A percentile compares a stretch with the other conserved stretches of the same genome.
Evolutionary conservation across 257 asterid genomes (phyloP).

Genomic region (Rubia yunnanensis): DNA sequence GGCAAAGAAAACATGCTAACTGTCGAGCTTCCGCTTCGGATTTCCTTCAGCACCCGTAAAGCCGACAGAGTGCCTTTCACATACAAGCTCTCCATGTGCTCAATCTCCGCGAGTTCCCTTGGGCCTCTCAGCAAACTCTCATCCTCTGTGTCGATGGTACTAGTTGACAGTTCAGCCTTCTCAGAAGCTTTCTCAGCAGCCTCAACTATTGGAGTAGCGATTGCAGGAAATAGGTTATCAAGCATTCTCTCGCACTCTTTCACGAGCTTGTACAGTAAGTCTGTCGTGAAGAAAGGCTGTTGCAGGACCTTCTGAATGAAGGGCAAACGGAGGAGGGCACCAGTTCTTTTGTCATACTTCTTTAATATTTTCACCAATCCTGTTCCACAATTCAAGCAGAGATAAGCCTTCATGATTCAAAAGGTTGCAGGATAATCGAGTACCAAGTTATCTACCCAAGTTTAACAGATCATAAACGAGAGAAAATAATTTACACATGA

Average conservation of each 20-base stretch:
- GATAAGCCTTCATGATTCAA: neutral
- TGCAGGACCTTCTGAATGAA: conserved; percentile 89
- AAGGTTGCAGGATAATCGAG: neutral
- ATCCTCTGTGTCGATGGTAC: conserved; percentile 16
- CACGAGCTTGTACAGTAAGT: conserved; percentile 75
- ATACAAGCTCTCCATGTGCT: conserved; percentile 66
- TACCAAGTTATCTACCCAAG: neutral
- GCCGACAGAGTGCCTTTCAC: conserved; percentile 88
- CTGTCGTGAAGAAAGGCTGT: conserved; percentile 85
- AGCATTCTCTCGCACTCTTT: conserved; percentile 88
- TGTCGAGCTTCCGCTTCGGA: conserved; percentile 78
- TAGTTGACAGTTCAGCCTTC: conserved; percentile 39
- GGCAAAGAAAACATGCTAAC: conserved; percentile 91
- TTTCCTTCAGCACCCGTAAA: conserved; percentile 63
- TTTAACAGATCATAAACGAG: neutral
- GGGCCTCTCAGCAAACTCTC: conserved; percentile 35
- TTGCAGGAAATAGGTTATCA: conserved; percentile 48
- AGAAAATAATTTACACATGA: neutral
- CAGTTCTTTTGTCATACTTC: conserved; percentile 91
- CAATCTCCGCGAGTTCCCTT: conserved; percentile 57
- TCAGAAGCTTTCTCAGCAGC: conserved; percentile 18
- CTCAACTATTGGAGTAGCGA: conserved; percentile 14
- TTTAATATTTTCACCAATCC: conserved; percentile 84
- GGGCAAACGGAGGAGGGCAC: conserved; percentile 86
- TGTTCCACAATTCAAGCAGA: conserved; percentile 15